phyloP scores from a whole-genome alignment of 352 stramenopile species.

The Phytophthora litchii region DNA sequence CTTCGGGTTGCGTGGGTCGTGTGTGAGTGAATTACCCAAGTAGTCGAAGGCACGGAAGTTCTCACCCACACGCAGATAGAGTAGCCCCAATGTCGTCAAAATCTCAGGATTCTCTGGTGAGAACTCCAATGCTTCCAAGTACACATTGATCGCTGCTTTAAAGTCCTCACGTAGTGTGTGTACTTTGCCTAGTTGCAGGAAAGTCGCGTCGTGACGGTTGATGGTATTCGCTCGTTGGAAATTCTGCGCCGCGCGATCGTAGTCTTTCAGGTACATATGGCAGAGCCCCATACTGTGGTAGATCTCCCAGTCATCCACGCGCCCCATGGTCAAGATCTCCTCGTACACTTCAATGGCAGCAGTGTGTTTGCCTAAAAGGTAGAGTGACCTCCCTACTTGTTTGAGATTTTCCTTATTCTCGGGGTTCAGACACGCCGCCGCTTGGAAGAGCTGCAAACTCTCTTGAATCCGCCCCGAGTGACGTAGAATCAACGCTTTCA shows the following conservation, averaged over 20 bases:
- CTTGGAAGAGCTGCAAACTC: conserved; percentile 92
- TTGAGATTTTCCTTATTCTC: conserved; percentile 93
- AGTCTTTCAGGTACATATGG: conserved; percentile 93
- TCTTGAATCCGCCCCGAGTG: conserved; percentile 91
- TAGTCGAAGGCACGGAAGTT: conserved; percentile 94
- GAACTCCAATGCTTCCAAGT: conserved; percentile 93
- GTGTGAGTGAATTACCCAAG: conserved; percentile 92
- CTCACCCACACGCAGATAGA: conserved; percentile 90
- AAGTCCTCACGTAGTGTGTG: conserved; percentile 85
- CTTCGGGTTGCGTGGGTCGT: conserved; percentile 92
- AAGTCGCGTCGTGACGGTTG: conserved; percentile 91
- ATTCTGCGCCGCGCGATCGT: conserved; percentile 84
- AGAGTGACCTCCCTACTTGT: conserved; percentile 83
- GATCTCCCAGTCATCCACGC: conserved; percentile 93
- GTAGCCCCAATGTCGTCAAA: conserved; percentile 90
- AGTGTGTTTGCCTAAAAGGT: conserved; percentile 90
- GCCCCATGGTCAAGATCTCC: conserved; percentile 83
- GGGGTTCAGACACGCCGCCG: conserved; percentile 91
- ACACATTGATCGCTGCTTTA: conserved; percentile 87
- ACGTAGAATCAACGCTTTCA: conserved; percentile 92
- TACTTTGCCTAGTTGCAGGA: conserved; percentile 92
- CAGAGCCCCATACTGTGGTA: conserved; percentile 93
- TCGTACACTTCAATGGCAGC: conserved; percentile 92
- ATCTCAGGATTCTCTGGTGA: conserved; percentile 93
- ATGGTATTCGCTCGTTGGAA: conserved; percentile 93